These are phyloP conservation scores for Vinca major DNA, from an alignment of 305 asterid species.

Conservation along the genomic window DNA sequence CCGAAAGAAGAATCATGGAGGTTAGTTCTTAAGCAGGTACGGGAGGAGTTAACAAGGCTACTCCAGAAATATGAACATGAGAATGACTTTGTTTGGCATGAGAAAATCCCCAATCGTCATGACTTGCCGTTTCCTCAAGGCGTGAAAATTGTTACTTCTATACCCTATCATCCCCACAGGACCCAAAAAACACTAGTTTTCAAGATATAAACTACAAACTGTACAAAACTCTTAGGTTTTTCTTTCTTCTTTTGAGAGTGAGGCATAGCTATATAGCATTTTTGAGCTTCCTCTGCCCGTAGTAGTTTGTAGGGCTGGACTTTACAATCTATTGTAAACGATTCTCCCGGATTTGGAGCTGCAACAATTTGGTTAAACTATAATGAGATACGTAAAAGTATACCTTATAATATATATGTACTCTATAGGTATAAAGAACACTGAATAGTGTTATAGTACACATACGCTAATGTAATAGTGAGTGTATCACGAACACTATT, in stretches of 20 bases:
- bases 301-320: not conserved
- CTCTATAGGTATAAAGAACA: too few species aligned
- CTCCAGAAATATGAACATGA: conserved; percentile 48
- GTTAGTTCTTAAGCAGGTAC: conserved; percentile 23
- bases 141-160: conserved; percentile 34
- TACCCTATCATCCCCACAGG: conserved; percentile 35
- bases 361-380: too few species aligned
- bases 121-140: conserved; percentile 35
- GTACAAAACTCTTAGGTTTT: conserved; percentile 1
- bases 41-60: conserved; percentile 28
- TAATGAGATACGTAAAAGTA: not conserved
- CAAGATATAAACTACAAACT: conserved; percentile 25
- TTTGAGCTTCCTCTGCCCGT: not conserved
- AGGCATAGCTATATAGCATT: not conserved
- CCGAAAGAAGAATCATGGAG: conserved; percentile 49
- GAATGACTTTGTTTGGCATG: conserved; percentile 54
- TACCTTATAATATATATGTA: too few species aligned
- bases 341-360: too few species aligned
- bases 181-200: conserved; percentile 35
- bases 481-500: too few species aligned
- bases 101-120: conserved; percentile 28
- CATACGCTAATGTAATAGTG: too few species aligned
- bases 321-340: not conserved
- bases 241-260: not conserved
- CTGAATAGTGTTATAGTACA: too few species aligned